Conservation (phyloP, 176 grass and related monocot genomes). For the Ensete ventricosum region DNA sequence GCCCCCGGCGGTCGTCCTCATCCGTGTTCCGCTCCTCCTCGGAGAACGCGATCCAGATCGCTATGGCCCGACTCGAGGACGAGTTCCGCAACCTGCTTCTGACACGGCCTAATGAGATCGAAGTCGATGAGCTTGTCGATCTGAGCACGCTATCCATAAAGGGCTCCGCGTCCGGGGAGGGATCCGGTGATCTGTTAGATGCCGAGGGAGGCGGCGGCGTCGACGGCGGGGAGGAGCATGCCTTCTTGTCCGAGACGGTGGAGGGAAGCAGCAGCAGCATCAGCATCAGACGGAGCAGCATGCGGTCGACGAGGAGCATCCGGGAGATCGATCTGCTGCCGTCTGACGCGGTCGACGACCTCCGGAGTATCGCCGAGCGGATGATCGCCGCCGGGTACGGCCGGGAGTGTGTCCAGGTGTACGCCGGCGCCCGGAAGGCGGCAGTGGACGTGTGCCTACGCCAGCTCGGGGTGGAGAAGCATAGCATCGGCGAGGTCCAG, state of each 20-base stretch:
- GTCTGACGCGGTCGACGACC: slow-evolving; percentile 54
- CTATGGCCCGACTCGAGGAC: slow-evolving; percentile 72
- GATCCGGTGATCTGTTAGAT: slow-evolving; percentile 16
- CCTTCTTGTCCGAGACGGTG: neutral
- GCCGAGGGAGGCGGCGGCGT: neutral
- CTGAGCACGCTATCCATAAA: slow-evolving; percentile 35
- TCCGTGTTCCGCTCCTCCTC: slow-evolving; percentile 10
- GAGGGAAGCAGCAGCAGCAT: neutral
- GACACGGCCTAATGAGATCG: slow-evolving; percentile 43
- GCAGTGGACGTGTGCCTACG: slow-evolving; percentile 60
- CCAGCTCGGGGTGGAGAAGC: slow-evolving; percentile 78
- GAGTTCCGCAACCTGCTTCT: slow-evolving; percentile 66
- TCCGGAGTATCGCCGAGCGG: slow-evolving; percentile 52
- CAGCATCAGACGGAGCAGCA: slow-evolving; percentile 40
- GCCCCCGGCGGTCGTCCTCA: slow-evolving; percentile 38
- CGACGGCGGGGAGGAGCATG: slow-evolving; percentile 10
- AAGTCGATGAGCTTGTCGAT: slow-evolving; percentile 42
- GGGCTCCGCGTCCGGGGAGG: neutral
- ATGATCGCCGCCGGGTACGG: slow-evolving; percentile 61
- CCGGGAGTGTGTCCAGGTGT: slow-evolving; percentile 93
- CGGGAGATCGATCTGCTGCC: slow-evolving; percentile 85
- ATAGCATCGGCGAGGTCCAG: slow-evolving; percentile 90
- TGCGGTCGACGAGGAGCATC: slow-evolving; percentile 56
- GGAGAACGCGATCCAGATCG: slow-evolving; percentile 36
- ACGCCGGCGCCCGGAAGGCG: slow-evolving; percentile 72